These are phyloP conservation scores for Botryosphaeria agaves DNA, from an alignment of 2,329 filamentous ascomycete genomes.

Conservation along the genomic window DNA sequence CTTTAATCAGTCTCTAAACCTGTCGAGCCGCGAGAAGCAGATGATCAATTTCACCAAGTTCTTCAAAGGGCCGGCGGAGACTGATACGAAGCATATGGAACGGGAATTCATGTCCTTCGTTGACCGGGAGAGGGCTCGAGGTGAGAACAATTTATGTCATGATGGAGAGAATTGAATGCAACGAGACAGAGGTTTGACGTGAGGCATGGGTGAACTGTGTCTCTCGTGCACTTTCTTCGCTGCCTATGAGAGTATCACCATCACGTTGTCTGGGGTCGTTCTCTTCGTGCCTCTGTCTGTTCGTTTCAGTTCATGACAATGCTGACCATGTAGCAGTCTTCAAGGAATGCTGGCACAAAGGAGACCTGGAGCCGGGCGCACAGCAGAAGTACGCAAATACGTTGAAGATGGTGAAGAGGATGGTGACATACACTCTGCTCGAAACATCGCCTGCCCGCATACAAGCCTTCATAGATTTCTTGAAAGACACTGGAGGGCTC, in stretches of 20 bases:
- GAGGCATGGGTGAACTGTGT: too few relatives aligned
- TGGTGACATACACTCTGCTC: constrained; percentile 9
- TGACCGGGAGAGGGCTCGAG: constrained; percentile 18
- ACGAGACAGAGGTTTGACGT: too few relatives aligned
- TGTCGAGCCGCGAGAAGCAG: neutral
- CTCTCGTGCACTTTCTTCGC: too few relatives aligned
- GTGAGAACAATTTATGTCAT: constrained; percentile 7
- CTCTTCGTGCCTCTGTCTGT: neutral
- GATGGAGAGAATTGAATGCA: too few relatives aligned
- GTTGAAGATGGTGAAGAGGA: constrained; percentile 17
- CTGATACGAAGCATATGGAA: constrained; percentile 3
- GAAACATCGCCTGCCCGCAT: neutral
- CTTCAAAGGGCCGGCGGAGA: neutral
- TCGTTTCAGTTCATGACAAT: neutral
- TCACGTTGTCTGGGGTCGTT: neutral
- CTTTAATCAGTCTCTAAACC: neutral
- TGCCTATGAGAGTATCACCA: neutral
- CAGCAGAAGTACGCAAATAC: constrained; percentile 20
- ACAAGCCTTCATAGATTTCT: neutral
- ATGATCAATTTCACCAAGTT: neutral
- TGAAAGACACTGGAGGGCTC: neutral
- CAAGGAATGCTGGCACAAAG: constrained; percentile 27
- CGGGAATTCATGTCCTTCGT: constrained; percentile 14
- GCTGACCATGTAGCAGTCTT: constrained; percentile 12
- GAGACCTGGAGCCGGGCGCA: constrained; percentile 23